A percentile compares a stretch with the other conserved stretches of the same genome.
Evolutionary conservation across 441 rosid genomes (phyloP).

Genomic region (California macrophylla): DNA sequence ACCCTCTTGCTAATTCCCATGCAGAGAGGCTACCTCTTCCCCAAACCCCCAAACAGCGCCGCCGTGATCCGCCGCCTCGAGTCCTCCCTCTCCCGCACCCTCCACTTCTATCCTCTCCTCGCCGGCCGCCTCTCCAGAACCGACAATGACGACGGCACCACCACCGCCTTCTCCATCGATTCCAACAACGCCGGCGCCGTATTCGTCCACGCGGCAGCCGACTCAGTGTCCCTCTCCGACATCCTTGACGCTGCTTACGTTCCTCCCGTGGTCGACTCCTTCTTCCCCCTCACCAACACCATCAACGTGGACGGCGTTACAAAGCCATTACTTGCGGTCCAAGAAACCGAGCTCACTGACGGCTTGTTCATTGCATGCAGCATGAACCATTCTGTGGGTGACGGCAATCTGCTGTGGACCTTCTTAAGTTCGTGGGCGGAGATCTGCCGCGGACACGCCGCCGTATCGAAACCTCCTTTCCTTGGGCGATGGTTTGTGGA

Average conservation of each 20-base stretch:
- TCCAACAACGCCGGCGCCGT: slow-evolving; percentile 17
- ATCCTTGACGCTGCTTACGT: not conserved
- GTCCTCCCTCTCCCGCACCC: slow-evolving; percentile 24
- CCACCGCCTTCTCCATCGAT: slow-evolving; percentile 16
- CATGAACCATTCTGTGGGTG: no score
- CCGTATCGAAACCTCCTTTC: no score
- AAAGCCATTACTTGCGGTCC: not conserved
- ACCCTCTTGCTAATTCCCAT: not conserved
- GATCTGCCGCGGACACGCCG: no score
- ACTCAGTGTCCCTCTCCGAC: not conserved
- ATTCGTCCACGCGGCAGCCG: not conserved
- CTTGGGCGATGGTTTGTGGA: no score
- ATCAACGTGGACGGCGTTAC: not conserved
- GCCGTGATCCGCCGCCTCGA: slow-evolving; percentile 10
- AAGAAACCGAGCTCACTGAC: slow-evolving; percentile 4
- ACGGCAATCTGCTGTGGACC: no score
- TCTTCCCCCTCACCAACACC: not conserved
- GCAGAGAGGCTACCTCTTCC: slow-evolving; percentile 22
- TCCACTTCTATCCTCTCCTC: slow-evolving; percentile 20
- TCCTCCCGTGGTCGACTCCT: not conserved
- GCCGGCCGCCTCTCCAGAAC: slow-evolving; percentile 21
- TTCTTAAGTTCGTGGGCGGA: no score
- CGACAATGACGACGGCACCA: slow-evolving; percentile 8
- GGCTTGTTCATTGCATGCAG: no score
- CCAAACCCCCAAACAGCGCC: slow-evolving; percentile 13